Base-by-base conservation (phyloP, 139 green algal species). In the Marvania coccoides region DNA sequence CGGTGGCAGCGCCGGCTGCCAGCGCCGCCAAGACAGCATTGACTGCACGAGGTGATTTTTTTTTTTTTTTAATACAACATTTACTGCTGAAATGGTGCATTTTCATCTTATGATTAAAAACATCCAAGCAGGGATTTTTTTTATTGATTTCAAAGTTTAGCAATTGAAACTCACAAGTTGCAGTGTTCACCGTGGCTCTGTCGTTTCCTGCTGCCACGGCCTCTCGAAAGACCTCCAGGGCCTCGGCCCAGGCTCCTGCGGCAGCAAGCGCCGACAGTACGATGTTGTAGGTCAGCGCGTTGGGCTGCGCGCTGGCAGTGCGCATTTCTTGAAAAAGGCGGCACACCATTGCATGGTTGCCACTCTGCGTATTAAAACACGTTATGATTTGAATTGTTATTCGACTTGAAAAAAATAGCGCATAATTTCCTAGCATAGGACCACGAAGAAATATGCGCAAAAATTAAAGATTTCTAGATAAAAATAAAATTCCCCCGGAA, bases 211-310 rank as follows among this genome's bases (percentile, higher is more conserved):
- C 39, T n/a, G 61, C 69, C 12, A 65, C 29, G 28, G 61, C 71
- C 28, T 39, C 35, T n/a, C 13, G 38, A 23, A 77, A 19, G 3
- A 46, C 56, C 13, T 76, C 45, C 54, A 77, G 34, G n/a, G 71
- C 64, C 14, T 73, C 71, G 4, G 7, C 8, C 71, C 71, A 77
- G 24, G 66, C 61, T 37, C 71, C 71, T 30, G 38, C 53, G 19
- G 28, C 13, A 13, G 65, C 65, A 19, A 24, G 55, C 26, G 51
- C 47, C 28, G 65, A 35, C 19, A 77, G 56, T 54, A 77, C 40
- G 24, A 54, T 76, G 62, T 77, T 76, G 34, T 46, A 76, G 9
- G 45, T 39, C 15, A 69, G 53, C 4, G 68, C 60, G 33, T 33
- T 60, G 8, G 71, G 71, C 2, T 8, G 28, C 2, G 62, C 42